phyloP scores from a whole-genome alignment of 768 basidiomycete species.

The Tricholoma matsutake region DNA sequence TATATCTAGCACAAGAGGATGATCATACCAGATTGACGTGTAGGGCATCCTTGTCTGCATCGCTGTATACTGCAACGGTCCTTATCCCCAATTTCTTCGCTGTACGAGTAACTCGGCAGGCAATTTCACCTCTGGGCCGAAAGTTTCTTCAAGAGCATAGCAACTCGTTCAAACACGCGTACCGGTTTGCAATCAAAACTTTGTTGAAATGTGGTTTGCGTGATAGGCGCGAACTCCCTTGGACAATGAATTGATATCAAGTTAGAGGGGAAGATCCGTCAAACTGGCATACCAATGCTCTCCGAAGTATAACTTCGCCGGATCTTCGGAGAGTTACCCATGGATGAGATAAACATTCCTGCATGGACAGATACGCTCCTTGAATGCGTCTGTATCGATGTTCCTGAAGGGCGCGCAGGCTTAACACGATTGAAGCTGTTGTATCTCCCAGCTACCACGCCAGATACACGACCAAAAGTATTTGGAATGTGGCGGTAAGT shows the following conservation, averaged over 20 bases:
- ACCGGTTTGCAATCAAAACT: slow-evolving; percentile 91
- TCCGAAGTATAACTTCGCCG: slow-evolving; percentile 25
- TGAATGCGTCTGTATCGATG: not conserved
- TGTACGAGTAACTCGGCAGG: slow-evolving; percentile 91
- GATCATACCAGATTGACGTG: slow-evolving; percentile 73
- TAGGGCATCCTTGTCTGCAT: slow-evolving; percentile 75
- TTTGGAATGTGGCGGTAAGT: slow-evolving; percentile 26
- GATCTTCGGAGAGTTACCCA: not conserved
- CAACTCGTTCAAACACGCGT: slow-evolving; percentile 7
- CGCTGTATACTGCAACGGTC: slow-evolving; percentile 91
- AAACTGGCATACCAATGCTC: slow-evolving; percentile 22
- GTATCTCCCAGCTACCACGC: not conserved
- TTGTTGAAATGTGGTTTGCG: slow-evolving; percentile 74
- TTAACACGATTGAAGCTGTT: slow-evolving; percentile 2
- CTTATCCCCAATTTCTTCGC: slow-evolving; percentile 84
- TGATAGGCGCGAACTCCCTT: slow-evolving; percentile 11
- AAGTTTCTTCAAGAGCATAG: not conserved
- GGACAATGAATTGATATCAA: not conserved
- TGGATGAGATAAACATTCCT: not conserved
- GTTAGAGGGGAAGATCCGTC: not conserved
- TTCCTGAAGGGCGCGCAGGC: slow-evolving; percentile 1
- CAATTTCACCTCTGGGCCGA: slow-evolving; percentile 80
- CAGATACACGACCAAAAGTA: slow-evolving; percentile 16
- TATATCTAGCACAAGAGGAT: not conserved
- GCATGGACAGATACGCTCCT: slow-evolving; percentile 3